Evolutionary conservation across 1,284 basidiomycete genomes (phyloP).

Genomic region (Sporisorium scitamineum): DNA sequence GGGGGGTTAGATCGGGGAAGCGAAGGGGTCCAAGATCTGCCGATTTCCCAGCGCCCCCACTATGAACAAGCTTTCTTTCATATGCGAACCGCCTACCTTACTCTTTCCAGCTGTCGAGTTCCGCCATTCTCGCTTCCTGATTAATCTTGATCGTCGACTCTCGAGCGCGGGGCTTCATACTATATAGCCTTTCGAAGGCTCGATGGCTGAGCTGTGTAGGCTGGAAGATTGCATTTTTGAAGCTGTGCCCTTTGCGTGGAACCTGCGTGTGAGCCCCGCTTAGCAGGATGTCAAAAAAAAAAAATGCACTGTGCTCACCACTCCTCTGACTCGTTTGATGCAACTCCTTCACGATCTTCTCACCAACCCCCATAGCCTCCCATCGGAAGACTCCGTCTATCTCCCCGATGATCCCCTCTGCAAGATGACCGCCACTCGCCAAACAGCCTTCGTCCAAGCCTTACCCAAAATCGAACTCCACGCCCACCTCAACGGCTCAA

Average conservation of each 20-base stretch:
- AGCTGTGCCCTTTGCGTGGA: too few species aligned
- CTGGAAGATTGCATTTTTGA: too few species aligned
- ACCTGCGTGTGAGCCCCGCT: too few species aligned
- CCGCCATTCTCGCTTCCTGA: not conserved
- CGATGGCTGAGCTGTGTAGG: too few species aligned
- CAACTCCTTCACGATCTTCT: too few species aligned
- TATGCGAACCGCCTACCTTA: not conserved
- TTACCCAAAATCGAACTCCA: constrained; percentile 55
- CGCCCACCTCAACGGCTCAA: constrained; percentile 52
- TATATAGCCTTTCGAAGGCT: too few species aligned
- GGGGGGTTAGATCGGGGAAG: not conserved
- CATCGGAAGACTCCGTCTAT: not conserved
- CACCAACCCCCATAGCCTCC: too few species aligned
- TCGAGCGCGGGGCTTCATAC: too few species aligned
- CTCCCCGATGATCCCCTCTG: not conserved
- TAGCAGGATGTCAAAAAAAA: too few species aligned
- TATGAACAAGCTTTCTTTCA: not conserved
- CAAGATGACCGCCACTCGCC: not conserved
- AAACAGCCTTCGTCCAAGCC: not conserved
- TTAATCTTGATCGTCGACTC: too few species aligned
- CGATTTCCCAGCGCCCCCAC: not conserved
- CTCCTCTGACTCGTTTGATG: too few species aligned
- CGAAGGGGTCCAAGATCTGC: not conserved
- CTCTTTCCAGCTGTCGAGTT: not conserved
- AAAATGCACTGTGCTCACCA: too few species aligned